These are phyloP conservation scores for Capsella rubella DNA, from an alignment of 441 rosid genomes.

Conservation along the genomic window DNA sequence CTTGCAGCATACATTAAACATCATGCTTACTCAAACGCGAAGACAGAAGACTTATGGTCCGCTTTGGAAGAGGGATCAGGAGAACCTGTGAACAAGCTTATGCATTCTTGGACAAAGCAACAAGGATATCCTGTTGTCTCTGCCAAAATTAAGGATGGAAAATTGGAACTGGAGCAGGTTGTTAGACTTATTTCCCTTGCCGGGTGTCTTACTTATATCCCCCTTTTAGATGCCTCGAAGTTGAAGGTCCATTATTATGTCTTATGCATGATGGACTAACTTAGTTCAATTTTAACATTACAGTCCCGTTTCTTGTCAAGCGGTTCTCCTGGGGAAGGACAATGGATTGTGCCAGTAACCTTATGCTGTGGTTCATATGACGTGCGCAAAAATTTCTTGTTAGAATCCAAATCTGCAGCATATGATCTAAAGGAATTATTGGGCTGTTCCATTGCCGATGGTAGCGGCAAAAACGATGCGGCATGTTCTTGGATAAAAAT, in stretches of 20 bases:
- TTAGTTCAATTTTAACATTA: constrained; percentile 35
- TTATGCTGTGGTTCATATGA: constrained; percentile 80
- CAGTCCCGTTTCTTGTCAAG: constrained; percentile 91
- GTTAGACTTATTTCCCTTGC: constrained; percentile 14
- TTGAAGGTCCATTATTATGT: constrained; percentile 16
- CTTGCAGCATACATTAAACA: constrained; percentile 89
- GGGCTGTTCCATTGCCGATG: constrained; percentile 44
- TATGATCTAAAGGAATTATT: constrained; percentile 54
- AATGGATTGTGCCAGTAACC: constrained; percentile 95
- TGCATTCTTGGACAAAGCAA: constrained; percentile 96
- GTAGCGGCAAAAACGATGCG: constrained; percentile 31
- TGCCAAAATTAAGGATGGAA: constrained; percentile 69
- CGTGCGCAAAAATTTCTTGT: constrained; percentile 64
- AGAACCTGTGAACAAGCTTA: constrained; percentile 89
- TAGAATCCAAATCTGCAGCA: constrained; percentile 69
- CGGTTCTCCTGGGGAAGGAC: constrained; percentile 84
- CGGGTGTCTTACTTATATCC: constrained; percentile 9
- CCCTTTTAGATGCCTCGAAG: background rate
- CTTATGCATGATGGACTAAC: constrained; percentile 40
- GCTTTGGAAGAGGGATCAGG: constrained; percentile 89
- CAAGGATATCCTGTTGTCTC: constrained; percentile 90
- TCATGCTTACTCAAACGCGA: constrained; percentile 83
- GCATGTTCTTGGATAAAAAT: constrained; percentile 72
- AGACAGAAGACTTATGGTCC: constrained; percentile 93
- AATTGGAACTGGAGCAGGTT: constrained; percentile 95